Percentiles rank a stretch among this genome's conserved stretches.
Conservation (phyloP, 2,329 filamentous ascomycete genomes). For the Cladosporium sp. region DNA sequence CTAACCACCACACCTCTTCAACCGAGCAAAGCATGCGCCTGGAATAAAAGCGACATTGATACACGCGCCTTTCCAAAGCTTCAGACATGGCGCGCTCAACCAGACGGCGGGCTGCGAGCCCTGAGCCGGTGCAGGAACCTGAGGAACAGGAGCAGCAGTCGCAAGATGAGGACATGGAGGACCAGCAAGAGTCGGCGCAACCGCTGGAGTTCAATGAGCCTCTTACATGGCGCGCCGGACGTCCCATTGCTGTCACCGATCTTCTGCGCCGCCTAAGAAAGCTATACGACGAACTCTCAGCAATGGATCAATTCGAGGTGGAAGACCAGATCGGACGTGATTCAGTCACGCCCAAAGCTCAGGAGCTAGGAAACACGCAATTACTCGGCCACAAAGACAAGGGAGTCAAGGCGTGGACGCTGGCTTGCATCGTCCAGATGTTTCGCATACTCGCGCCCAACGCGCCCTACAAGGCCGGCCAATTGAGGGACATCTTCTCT, state of each 20-base stretch:
- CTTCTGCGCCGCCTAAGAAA: constrained; percentile 76
- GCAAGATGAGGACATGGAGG: constrained; percentile 19
- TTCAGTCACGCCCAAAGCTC: constrained; percentile 77
- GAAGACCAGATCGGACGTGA: constrained; percentile 70
- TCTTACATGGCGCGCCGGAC: constrained; percentile 87
- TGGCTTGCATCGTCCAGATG: constrained; percentile 89
- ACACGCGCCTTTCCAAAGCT: background rate
- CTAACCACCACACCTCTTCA: background rate
- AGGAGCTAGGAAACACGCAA: constrained; percentile 77
- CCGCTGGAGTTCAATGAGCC: constrained; percentile 75
- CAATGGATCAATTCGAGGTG: constrained; percentile 65
- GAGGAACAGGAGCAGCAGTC: constrained; percentile 19
- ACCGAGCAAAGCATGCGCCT: background rate
- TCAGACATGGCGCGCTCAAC: constrained; percentile 17
- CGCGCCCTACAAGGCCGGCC: constrained; percentile 84
- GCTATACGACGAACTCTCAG: constrained; percentile 76
- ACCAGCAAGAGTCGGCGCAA: constrained; percentile 14
- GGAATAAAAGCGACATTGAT: background rate
- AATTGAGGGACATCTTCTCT: constrained; percentile 95
- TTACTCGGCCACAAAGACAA: constrained; percentile 88
- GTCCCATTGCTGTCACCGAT: constrained; percentile 78
- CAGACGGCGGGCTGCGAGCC: constrained; percentile 18
- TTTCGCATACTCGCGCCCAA: constrained; percentile 89
- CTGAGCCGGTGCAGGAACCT: constrained; percentile 16
- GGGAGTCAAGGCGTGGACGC: constrained; percentile 83